Base-by-base conservation (phyloP, 1,284 basidiomycete genomes). In the Boletus mariae region DNA sequence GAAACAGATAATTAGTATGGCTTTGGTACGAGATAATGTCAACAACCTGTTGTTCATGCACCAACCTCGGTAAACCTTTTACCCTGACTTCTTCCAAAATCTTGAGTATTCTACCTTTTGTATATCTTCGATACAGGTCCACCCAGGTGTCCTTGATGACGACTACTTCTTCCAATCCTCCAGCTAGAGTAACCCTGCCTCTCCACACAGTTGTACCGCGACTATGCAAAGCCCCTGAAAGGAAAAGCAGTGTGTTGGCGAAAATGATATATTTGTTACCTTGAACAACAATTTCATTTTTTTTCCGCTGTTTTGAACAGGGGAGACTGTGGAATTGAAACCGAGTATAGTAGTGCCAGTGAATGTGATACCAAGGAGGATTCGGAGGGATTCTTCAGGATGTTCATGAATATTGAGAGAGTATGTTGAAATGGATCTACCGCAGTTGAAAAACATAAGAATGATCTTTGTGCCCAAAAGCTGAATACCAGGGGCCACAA, bases 61-160 rank as follows among this genome's bases (percentile, higher is more conserved):
- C 34, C 15, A 57, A 8, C 8, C 3, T 40, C 2, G 42, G 48
- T 10, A 56, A 13, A 2, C 47, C 15, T 13, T 44, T 49, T 6
- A 57, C 47, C 1, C 10, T 4, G 4, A 43, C 50, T 3, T 23
- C 12, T 4, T 51, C 41, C 8, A 54, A 8, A 15, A 41, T 49
- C 26, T 8, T 51, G 34, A 54, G 35, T 4, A 57, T 57, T 7
- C 11, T 31, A 5, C 56, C 52, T 41, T 57, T 47, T 0, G n/a
- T 54, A 9, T 31, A 52, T 11, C 10, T 23, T 11, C 49, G 7
- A 3, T 47, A 8, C 3, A 32, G 52, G 25, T 57, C 45, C 0
- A 54, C 38, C 48, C 48, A 56, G 1, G 41, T 45, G 8, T 53
- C 48, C 23, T 56, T 53, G 0, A 56, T 17, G 17, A 56, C 17